phyloP scores from a whole-genome alignment of 1,284 basidiomycete species.

The Malassezia obtusa region DNA sequence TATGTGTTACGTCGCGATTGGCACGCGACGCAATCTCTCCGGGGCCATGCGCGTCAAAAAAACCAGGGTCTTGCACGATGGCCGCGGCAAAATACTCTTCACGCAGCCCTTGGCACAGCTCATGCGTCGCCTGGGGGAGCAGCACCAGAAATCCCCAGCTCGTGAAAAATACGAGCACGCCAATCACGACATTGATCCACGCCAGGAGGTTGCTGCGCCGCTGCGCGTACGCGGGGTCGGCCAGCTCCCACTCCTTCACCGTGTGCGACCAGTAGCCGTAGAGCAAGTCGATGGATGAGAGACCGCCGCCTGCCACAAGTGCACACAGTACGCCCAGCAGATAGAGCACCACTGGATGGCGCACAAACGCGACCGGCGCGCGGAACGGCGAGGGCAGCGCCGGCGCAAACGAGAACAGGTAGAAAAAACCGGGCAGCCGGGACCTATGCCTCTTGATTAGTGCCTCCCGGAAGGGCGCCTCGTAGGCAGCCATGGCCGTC shows the following conservation, averaged over 20 bases:
- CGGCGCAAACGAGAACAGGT: slow-evolving; percentile 13
- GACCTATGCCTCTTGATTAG: background rate
- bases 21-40: slow-evolving; percentile 50
- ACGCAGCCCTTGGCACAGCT: slow-evolving; percentile 46
- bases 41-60: slow-evolving; percentile 50
- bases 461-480: slow-evolving; percentile 6
- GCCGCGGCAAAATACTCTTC: slow-evolving; percentile 49
- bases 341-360: slow-evolving; percentile 35
- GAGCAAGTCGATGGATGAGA: slow-evolving; percentile 36
- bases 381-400: slow-evolving; percentile 6
- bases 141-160: slow-evolving; percentile 39
- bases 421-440: slow-evolving; percentile 3
- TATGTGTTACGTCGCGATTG: slow-evolving; percentile 49
- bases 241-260: background rate
- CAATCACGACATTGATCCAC: slow-evolving; percentile 48
- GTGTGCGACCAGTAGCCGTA: slow-evolving; percentile 41
- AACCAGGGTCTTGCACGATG: slow-evolving; percentile 50
- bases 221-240: slow-evolving; percentile 8
- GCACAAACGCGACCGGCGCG: slow-evolving; percentile 21
- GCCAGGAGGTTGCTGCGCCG: slow-evolving; percentile 34
- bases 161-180: slow-evolving; percentile 34
- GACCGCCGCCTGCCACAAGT: slow-evolving; percentile 26
- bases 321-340: slow-evolving; percentile 27
- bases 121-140: slow-evolving; percentile 45
- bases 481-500: background rate